Conservation (phyloP, 1,139 yeast genomes). For the Suhomyces bolitotheri region DNA sequence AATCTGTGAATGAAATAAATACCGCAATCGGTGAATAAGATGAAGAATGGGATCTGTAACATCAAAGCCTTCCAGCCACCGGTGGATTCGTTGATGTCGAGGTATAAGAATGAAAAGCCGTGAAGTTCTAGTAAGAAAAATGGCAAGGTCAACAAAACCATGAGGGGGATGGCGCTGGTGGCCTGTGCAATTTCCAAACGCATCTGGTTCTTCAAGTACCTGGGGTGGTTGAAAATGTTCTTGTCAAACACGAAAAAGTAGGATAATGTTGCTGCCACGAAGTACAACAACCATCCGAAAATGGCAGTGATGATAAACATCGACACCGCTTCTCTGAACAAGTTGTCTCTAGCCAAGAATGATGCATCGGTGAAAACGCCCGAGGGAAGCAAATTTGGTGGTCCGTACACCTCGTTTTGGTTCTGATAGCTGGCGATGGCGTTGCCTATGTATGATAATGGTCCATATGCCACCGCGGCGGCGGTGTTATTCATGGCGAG, state of each 20-base stretch:
- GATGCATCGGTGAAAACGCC: slow-evolving; percentile 60
- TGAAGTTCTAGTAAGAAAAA: slow-evolving; percentile 83
- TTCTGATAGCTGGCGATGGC: slow-evolving; percentile 31
- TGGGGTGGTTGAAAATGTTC: slow-evolving; percentile 90
- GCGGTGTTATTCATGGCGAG: slow-evolving; percentile 11
- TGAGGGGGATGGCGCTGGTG: slow-evolving; percentile 74
- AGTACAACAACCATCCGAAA: slow-evolving; percentile 82
- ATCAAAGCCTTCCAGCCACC: slow-evolving; percentile 69
- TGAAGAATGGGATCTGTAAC: slow-evolving; percentile 71
- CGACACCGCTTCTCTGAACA: slow-evolving; percentile 68
- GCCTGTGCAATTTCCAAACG: slow-evolving; percentile 79
- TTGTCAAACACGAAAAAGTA: slow-evolving; percentile 80
- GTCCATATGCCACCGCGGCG: slow-evolving; percentile 18
- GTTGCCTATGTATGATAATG: slow-evolving; percentile 19
- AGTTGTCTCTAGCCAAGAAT: slow-evolving; percentile 65
- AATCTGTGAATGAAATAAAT: slow-evolving; percentile 89
- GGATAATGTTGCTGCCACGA: slow-evolving; percentile 72
- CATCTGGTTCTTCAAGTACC: slow-evolving; percentile 92
- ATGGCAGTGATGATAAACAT: slow-evolving; percentile 71
- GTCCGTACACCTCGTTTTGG: slow-evolving; percentile 42
- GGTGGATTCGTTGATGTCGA: slow-evolving; percentile 58
- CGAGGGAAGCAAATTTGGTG: slow-evolving; percentile 41
- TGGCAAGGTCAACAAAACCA: slow-evolving; percentile 86
- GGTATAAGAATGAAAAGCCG: slow-evolving; percentile 80
- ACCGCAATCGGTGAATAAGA: slow-evolving; percentile 90